Evolutionary conservation across 2,329 filamentous ascomycete species (phyloP).

Genomic region (Sporothrix curviconia): DNA sequence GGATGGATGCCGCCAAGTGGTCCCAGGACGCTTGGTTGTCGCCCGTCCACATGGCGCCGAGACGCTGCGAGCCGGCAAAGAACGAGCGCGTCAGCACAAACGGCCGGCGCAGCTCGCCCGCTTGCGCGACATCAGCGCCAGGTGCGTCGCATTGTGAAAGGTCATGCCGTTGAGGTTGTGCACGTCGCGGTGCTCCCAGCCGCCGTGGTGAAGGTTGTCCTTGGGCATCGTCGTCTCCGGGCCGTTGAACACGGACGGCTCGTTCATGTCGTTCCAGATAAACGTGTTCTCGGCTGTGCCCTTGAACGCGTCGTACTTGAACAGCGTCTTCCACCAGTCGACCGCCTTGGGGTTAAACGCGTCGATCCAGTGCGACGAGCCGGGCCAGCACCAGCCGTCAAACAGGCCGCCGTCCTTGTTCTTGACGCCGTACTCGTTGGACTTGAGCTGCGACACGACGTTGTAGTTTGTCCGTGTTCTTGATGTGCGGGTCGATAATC

Average conservation of each 20-base stretch:
- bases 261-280: conserved; percentile 99
- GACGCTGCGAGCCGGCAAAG: conserved; percentile 81
- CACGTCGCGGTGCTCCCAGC: conserved; percentile 95
- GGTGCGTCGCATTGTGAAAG: conserved; percentile 87
- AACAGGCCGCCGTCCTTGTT: conserved; percentile 87
- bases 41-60: conserved; percentile 97
- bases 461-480: conserved; percentile 76
- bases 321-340: conserved; percentile 85
- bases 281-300: conserved; percentile 81
- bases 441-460: conserved; percentile 74
- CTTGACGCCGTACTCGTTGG: conserved; percentile 73
- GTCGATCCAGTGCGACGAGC: conserved; percentile 93
- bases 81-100: conserved; percentile 92
- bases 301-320: conserved; percentile 82
- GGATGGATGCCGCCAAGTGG: conserved; percentile 80
- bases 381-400: conserved; percentile 98
- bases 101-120: conserved; percentile 75
- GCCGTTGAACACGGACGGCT: conserved; percentile 97
- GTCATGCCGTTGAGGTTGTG: conserved; percentile 96
- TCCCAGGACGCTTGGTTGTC: conserved; percentile 94
- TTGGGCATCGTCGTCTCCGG: conserved; percentile 98
- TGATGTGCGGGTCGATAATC: conserved; percentile 97
- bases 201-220: conserved; percentile 84
- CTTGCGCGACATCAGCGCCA: conserved; percentile 77
- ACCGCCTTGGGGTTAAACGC: conserved; percentile 88